Evolutionary conservation across 176 grass and related monocot species (phyloP), one percentile per base, ranked within the genome.

Genomic region (Thinopyrum elongatum): DNA sequence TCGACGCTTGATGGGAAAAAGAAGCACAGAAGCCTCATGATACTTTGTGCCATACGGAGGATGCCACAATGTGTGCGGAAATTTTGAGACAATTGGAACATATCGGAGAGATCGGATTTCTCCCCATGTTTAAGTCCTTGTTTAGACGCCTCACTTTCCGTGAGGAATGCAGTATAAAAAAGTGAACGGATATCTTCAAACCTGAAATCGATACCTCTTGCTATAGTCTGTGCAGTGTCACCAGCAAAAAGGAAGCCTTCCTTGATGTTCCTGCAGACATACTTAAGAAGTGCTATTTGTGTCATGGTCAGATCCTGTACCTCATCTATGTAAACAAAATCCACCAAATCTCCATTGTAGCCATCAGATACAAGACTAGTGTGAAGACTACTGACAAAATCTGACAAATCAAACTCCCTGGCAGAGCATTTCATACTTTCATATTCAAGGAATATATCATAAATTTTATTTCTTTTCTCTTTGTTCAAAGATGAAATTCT

Each of bases 291-390:
- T 34, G 89, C 84, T 80, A 98, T 88, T 26, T 98, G 95, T 74
- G 85, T 74, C 86, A 94, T 89, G 17, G 89, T 98, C 55, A 98
- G 89, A 80, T 98, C 95, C 72, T 98, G 95, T 78, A 98, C 95
- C 89, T 98, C 95, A 70, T 98, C 95, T 55, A 98, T 93, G 61
- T 98, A 98, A 70, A 98, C 71, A 74, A 71, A 95, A 91, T 95
- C 91, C 14, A 98, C 53, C 27, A 85, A 57, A 65, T 87, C 87
- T 21, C 85, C 85, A 22, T 49, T 83, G 58, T 85, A 98, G 28
- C 91, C 88, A 70, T 87, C 76, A 57, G 31, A 82, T 62, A 61
- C 19, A 44, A 95, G 38, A 34, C 66, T 69, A 13, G 69, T 25
- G 31, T 93, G 93, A 69, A 98, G 91, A 73, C 76, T 41, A 22